Percentiles rank a stretch among this genome's conserved stretches.
Conservation (phyloP, 2,329 filamentous ascomycete genomes). For the Neobulgaria alba region DNA sequence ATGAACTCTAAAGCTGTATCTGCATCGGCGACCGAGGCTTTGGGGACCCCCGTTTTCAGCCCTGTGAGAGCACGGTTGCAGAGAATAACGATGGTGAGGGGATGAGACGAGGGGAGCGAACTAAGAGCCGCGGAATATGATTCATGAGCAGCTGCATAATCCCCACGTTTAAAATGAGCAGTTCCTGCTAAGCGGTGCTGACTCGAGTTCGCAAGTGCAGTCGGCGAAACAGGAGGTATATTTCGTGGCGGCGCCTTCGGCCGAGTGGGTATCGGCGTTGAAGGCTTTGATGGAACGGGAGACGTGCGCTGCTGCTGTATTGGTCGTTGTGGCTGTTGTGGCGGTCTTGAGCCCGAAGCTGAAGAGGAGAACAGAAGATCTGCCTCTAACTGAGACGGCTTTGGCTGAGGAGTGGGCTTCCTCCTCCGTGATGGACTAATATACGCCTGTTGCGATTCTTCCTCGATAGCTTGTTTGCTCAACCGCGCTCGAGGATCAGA, state of each 20-base stretch:
- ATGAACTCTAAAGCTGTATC: conserved; percentile 75
- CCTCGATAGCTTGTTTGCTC: conserved; percentile 65
- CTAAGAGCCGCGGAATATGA: conserved; percentile 72
- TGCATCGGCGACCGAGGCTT: conserved; percentile 76
- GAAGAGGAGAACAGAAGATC: conserved; percentile 41
- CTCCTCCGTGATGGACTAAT: conserved; percentile 78
- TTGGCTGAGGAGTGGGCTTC: conserved; percentile 44
- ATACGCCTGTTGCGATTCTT: conserved; percentile 75
- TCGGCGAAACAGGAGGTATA: conserved; percentile 57
- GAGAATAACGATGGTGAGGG: conserved; percentile 77
- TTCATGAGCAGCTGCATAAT: conserved; percentile 78
- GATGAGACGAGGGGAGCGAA: conserved; percentile 68
- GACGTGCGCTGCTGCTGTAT: conserved; percentile 26
- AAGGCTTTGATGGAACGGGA: conserved; percentile 35
- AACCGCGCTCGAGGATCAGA: conserved; percentile 51
- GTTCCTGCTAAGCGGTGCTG: conserved; percentile 72
- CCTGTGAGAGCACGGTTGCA: conserved; percentile 87
- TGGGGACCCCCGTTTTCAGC: conserved; percentile 86
- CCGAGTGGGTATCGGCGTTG: conserved; percentile 35
- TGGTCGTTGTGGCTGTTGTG: not conserved
- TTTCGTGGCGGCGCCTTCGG: conserved; percentile 40
- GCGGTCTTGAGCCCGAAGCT: conserved; percentile 16
- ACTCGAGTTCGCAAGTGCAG: conserved; percentile 67
- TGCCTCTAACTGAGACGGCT: conserved; percentile 49
- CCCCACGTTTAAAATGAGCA: conserved; percentile 86